Percentiles rank a stretch among this genome's conserved stretches.
These are phyloP conservation scores for Populus hybrid DNA, from an alignment of 441 rosid species.

Conservation along the genomic window DNA sequence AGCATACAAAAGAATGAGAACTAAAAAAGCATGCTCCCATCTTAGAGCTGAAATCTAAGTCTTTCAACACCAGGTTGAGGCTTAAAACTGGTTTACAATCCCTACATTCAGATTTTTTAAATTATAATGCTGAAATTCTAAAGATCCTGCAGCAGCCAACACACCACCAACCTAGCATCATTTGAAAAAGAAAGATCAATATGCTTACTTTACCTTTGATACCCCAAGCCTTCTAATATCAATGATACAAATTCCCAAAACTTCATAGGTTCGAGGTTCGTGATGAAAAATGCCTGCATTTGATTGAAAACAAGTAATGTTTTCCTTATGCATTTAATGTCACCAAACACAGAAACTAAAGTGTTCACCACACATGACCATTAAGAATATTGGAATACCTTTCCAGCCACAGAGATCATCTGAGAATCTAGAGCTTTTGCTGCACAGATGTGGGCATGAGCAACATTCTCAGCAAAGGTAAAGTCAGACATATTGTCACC, in stretches of 20 bases:
- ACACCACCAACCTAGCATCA: background rate
- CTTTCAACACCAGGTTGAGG: background rate
- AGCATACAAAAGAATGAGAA: background rate
- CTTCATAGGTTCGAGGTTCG: slow-evolving; percentile 69
- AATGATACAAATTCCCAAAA: slow-evolving; percentile 75
- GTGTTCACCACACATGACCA: slow-evolving; percentile 4
- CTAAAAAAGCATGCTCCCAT: background rate
- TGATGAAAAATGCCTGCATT: slow-evolving; percentile 84
- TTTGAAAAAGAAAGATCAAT: slow-evolving; percentile 1
- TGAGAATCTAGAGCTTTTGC: slow-evolving; percentile 69
- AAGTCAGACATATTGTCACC: slow-evolving; percentile 90
- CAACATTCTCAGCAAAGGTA: slow-evolving; percentile 78
- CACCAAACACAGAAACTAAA: background rate
- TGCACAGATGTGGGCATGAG: slow-evolving; percentile 82
- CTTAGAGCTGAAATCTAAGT: background rate
- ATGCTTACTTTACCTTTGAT: slow-evolving; percentile 60
- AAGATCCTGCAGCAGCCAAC: background rate
- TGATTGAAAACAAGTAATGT: slow-evolving; percentile 16
- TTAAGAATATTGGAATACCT: slow-evolving; percentile 44
- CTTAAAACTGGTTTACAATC: background rate
- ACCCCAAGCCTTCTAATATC: slow-evolving; percentile 70
- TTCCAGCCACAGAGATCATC: slow-evolving; percentile 77
- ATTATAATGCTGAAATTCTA: background rate
- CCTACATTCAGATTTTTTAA: background rate
- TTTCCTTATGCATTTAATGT: slow-evolving; percentile 5